Base-by-base conservation (phyloP, 495 filamentous ascomycete genomes). In the Oidiodendron maius region DNA sequence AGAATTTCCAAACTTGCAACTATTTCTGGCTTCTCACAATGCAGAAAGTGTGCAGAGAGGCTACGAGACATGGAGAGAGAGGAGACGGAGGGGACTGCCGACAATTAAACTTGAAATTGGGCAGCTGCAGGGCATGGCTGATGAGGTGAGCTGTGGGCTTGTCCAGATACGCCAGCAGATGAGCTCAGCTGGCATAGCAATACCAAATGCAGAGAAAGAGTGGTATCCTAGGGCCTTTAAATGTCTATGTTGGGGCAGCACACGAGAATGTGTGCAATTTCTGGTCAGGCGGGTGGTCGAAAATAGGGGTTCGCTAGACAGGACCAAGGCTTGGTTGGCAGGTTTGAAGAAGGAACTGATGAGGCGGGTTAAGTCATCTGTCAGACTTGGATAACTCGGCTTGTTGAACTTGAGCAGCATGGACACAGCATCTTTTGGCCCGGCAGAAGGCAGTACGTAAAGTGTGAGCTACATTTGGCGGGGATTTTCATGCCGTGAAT, bases 91-190 rank as follows among this genome's bases (percentile, higher is more conserved):
- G 1, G 72, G 67, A 1, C 64, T 76, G 50, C 25, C 61, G 17
- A 65, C 61, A 30, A 72, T 79, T 4, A 76, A 86, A 20, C 71
- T 95, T 13, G 80, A 80, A 22, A 95, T 90, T 64, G 91, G 86
- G 4, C 91, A 97, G 66, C 76, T 97, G 8, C 86, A 91, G 74
- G 91, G 91, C 16, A 96, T 96, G 91, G 91, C 91, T 10, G 91
- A 97, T 53, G 93, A 97, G 58, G 81, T 97, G 17, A 88, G 83
- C 65, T 86, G 87, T 53, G 84, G 87, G 58, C 69, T 96, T n/a
- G 77, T 95, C 20, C 63, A 80, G 50, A 30, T 30, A 12, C 26
- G 76, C 74, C 4, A 66, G 72, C 50, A 46, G 57, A 54, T 50
- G 26, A 30, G 5, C 5, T 5, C 44, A 5, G 32, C 30, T 23